Evolutionary conservation across 176 grass and related monocot species (phyloP), one percentile per base, ranked within the genome.

Genomic region (Carex littledalei): DNA sequence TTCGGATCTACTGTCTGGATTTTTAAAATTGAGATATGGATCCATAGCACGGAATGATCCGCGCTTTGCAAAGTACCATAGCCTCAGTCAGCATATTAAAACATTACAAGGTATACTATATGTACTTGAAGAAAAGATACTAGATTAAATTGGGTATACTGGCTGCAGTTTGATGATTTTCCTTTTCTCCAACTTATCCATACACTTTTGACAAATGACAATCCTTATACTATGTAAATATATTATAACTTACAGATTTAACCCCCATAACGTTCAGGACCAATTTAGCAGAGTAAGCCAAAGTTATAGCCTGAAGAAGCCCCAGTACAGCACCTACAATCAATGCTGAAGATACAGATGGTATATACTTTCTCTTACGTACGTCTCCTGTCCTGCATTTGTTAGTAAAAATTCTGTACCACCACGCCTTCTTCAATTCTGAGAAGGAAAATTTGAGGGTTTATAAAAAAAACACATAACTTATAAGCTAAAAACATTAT

Each of bases 251-350:
- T 92, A 94, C 92, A 87, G 86, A 83, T 92, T 90, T 86, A 6
- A 94, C 86, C 68, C 92, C 90, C 92, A 94, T 94, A 83, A 94
- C 59, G 83, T 86, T 83, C 83, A 94, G 87, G 82, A 94, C 89
- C 54, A 88, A 76, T 85, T 90, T 89, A 34, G 90, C 91, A 81
- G 88, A 90, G 73, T 92, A 90, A 83, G 91, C 81, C 84, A 94
- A 94, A 86, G 90, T 85, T 76, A 90, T 80, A 56, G 92, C 92
- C 91, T 90, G 90, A 64, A 92, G 84, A 84, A 85, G 84, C 86
- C 90, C 90, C 15, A 92, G 90, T 47, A 80, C 81, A 87, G 86
- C 87, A 86, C 88, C 88, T 67, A 89, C 80, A 71, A 95, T 60
- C 85, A 91, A 74, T 26, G 89, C 84, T 59, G 93, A 91, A 0